Percentiles rank a stretch among this genome's conserved stretches.
Evolutionary conservation across 208 protist species (phyloP).

Genomic region (Acanthamoeba triangularis): DNA sequence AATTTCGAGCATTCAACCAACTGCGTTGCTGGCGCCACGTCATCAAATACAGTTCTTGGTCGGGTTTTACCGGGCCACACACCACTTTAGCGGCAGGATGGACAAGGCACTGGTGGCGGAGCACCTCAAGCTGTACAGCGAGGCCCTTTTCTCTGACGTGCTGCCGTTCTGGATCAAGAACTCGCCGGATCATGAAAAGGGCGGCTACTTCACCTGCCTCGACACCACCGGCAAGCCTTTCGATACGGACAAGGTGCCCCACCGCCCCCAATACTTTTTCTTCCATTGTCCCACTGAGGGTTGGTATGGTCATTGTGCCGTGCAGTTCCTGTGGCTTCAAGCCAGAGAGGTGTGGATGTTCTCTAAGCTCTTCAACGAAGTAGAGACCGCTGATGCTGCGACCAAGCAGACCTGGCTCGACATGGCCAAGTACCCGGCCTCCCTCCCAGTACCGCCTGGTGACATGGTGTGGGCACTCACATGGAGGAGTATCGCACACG

Average conservation of each 20-base stretch:
- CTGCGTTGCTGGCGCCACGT: too few relatives aligned
- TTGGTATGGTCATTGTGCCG: not conserved
- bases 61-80: not conserved
- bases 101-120: not conserved
- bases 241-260: conserved; percentile 50
- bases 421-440: not conserved
- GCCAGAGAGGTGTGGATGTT: conserved; percentile 55
- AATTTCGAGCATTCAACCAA: too few relatives aligned
- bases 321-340: conserved; percentile 55
- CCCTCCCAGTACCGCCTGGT: not conserved
- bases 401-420: conserved; percentile 54
- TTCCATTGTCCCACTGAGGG: not conserved
- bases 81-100: not conserved
- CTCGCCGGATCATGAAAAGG: conserved; percentile 48
- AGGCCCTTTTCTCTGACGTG: conserved; percentile 24
- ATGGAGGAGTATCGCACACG: not conserved
- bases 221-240: conserved; percentile 47
- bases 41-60: too few relatives aligned
- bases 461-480: not conserved
- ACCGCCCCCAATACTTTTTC: not conserved
- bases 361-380: conserved; percentile 40
- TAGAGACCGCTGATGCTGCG: not conserved
- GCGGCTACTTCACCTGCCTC: conserved; percentile 73
- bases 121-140: not conserved
- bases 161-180: conserved; percentile 57